Conservation (phyloP, 306 rosid genomes). For the Pachyrhizus erosus region DNA sequence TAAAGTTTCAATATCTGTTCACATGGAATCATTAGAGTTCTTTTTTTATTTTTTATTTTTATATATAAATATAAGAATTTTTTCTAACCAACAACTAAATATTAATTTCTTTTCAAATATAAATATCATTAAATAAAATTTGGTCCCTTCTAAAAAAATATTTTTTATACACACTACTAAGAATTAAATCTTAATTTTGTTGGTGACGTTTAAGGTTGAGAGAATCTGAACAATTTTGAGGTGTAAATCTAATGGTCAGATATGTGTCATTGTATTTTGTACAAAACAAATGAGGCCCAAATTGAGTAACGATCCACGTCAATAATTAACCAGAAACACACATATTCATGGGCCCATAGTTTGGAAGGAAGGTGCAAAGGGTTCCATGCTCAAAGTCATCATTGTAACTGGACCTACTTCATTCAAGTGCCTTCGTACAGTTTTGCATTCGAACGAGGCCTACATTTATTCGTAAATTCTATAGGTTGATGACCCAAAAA, state of each 20-base stretch:
- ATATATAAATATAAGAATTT: neutral
- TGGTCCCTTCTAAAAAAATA: neutral
- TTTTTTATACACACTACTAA: neutral
- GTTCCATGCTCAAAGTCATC: slow-evolving; percentile 30
- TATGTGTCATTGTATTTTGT: neutral
- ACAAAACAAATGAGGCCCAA: slow-evolving; percentile 46
- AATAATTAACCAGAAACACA: slow-evolving; percentile 19
- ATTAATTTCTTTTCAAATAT: neutral
- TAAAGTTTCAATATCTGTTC: slow-evolving; percentile 31
- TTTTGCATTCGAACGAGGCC: slow-evolving; percentile 29
- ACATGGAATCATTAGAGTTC: slow-evolving; percentile 26
- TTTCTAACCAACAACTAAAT: neutral
- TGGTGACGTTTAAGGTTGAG: neutral
- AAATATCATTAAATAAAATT: neutral
- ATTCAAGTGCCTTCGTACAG: slow-evolving; percentile 48
- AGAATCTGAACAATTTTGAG: slow-evolving; percentile 2
- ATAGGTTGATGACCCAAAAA: slow-evolving; percentile 15
- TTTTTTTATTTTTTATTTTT: neutral
- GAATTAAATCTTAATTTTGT: neutral
- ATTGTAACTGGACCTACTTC: slow-evolving; percentile 49
- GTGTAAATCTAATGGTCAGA: slow-evolving; percentile 22
- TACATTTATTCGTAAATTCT: slow-evolving; percentile 32
- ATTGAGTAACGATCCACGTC: slow-evolving; percentile 31
- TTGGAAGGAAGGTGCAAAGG: neutral
- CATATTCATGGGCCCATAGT: slow-evolving; percentile 32